Evolutionary conservation across 2,329 filamentous ascomycete species (phyloP), one percentile per base, ranked within the genome.

Genomic region (Sclerotinia nivalis): DNA sequence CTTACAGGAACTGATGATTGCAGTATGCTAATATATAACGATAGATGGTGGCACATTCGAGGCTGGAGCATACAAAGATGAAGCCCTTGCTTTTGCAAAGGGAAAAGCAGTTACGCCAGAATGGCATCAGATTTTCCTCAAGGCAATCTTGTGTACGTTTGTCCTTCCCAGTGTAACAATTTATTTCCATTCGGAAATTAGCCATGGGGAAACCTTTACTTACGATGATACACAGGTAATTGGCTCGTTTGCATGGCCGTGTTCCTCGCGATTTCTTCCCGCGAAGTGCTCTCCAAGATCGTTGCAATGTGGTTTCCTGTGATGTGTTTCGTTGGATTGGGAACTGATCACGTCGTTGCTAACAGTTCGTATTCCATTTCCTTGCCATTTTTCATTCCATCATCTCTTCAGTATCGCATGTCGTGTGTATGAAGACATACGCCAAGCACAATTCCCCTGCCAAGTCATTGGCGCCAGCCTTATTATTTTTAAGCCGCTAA

Each of bases 191-290:
- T 22, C 15, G 15, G 47, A 43, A 8, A 22, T 64, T 22, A 52
- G 15, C 47, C 4, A 52, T 13, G 31, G 5, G 4, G 8, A 13
- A 15, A 61, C 20, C 55, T 61, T 1, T 47, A 15, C 37, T 37
- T 22, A 47, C 58, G 45, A 20, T 59, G 20, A 55, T 62, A 28
- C 7, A 31, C 55, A 74, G 75, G 74, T 73, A 87, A 87, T 77
- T 88, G 85, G 85, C 81, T 88, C 0, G 85, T 88, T 3, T 86
- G 84, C 70, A 77, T 87, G 37, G 84, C 84, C 0, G 82, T 83
- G 58, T 87, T 81, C 70, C 78, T 85, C 12, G 81, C 80, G 2
- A 78, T 83, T 4, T 83, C 84, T 69, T 83, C 83, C 7, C 81
- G 83, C 3, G 85, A 87, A 68, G 77, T 87, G 18, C 79, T 80